phyloP scores from a whole-genome alignment of 192 early-diverging fungal species.

The Linnemannia exigua region DNA sequence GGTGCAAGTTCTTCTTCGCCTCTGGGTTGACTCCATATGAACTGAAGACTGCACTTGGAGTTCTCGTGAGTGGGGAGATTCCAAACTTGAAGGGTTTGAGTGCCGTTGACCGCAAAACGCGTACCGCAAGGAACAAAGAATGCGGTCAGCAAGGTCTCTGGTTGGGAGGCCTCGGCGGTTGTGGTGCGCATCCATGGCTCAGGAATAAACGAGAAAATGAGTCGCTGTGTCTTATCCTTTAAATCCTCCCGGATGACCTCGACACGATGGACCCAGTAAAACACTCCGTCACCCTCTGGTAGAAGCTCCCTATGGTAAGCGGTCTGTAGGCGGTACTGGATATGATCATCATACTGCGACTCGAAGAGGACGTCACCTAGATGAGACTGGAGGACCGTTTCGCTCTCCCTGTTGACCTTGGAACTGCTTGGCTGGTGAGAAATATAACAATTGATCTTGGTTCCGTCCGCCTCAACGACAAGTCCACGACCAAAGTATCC shows the following conservation, averaged over 20 bases:
- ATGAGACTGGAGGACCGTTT: constrained; percentile 13
- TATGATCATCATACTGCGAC: constrained; percentile 18
- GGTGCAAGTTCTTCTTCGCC: constrained; percentile 15
- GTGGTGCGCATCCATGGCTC: constrained; percentile 56
- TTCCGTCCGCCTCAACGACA: constrained; percentile 38
- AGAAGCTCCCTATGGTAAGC: constrained; percentile 40
- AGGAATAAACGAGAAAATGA: constrained; percentile 50
- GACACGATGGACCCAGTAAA: constrained; percentile 51
- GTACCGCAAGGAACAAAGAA: constrained; percentile 36
- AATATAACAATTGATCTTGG: constrained; percentile 45
- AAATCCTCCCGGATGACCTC: constrained; percentile 33
- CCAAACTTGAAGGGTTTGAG: constrained; percentile 51
- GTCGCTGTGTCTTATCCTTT: not conserved
- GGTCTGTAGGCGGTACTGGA: constrained; percentile 30
- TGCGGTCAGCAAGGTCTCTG: constrained; percentile 33
- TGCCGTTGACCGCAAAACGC: constrained; percentile 33
- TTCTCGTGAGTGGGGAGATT: constrained; percentile 43
- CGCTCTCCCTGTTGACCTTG: constrained; percentile 26
- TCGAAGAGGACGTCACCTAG: constrained; percentile 17
- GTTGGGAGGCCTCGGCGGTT: constrained; percentile 31
- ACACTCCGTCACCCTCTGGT: constrained; percentile 47
- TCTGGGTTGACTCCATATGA: constrained; percentile 54
- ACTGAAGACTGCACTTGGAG: constrained; percentile 44
- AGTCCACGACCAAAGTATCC: constrained; percentile 42
- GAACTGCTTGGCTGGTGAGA: constrained; percentile 28